A percentile compares a stretch with the other conserved stretches of the same genome.
Evolutionary conservation across 208 protist species (phyloP).

Genomic region (Leishmania major): DNA sequence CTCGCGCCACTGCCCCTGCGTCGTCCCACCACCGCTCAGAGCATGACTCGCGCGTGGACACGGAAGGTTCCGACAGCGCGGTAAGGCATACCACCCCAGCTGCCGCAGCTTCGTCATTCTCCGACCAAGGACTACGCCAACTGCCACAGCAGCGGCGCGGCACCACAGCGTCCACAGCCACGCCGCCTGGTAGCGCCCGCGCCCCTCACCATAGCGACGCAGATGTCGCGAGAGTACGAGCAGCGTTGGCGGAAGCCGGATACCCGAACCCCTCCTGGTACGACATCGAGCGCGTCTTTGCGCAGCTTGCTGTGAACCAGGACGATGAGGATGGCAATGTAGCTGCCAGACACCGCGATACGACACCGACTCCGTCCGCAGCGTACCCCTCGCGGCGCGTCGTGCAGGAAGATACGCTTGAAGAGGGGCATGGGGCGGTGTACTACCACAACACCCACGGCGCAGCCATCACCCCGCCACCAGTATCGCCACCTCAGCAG

Average conservation of each 20-base stretch:
- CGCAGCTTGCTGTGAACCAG: conserved; percentile 30
- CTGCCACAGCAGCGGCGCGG: conserved; percentile 68
- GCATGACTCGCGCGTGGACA: not conserved
- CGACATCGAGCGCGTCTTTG: conserved; percentile 67
- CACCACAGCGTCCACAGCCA: conserved; percentile 94
- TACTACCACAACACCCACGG: not conserved
- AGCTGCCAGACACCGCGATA: not conserved
- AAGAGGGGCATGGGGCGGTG: not conserved
- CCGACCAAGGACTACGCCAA: not conserved
- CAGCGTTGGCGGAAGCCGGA: conserved; percentile 45
- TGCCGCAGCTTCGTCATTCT: conserved; percentile 5
- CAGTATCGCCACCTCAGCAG: not conserved
- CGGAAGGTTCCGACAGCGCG: not conserved
- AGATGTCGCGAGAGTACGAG: conserved; percentile 44
- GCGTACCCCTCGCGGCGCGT: not conserved
- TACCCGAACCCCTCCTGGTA: conserved; percentile 58
- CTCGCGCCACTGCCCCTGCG: conserved; percentile 87
- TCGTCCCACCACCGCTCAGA: conserved; percentile 38
- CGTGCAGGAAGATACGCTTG: not conserved
- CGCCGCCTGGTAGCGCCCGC: not conserved
- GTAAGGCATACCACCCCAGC: not conserved
- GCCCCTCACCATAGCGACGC: conserved; percentile 22
- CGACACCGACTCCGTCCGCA: not conserved
- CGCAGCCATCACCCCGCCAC: not conserved
- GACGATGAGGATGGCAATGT: not conserved